Evolutionary conservation across 140 eudicot genomes (phyloP), one percentile per base, ranked within the genome.

Genomic region (Oenanthe javanica): DNA sequence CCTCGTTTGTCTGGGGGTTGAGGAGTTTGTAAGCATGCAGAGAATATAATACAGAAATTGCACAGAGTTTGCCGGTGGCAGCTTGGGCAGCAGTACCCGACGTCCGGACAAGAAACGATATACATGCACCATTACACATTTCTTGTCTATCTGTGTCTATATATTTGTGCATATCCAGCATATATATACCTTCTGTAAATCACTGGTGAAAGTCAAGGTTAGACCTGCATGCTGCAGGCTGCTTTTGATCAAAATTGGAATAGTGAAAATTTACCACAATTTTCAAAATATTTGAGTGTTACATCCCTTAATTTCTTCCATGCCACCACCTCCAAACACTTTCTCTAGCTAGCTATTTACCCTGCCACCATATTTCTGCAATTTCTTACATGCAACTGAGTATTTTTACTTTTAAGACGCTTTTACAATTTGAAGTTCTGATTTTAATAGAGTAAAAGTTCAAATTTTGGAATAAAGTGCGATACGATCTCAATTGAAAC

Each of bases 1-100:
- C n/a, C n/a, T n/a, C 36, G 1, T 31, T 31, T 31, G 36, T 31
- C 36, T 31, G 36, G 36, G 36, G 36, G 36, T 31, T 31, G 36
- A 31, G 36, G 36, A 31, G 36, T 36, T 36, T 59, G 67, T 7
- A 59, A 59, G 31, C 67, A 59, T 59, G 70, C 70, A 61, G 70
- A 61, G 70, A 61, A 61, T 61, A 61, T n/a, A 61, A n/a, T 61
- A n/a, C 38, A 61, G 70, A 61, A 61, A n/a, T 43, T 6, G 70
- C 70, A n/a, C 70, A 61, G 70, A 61, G 38, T 1, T 61, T 61
- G 70, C 70, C 70, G 70, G 70, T 61, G 0, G 38, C 70, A 61
- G 70, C 70, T 61, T 61, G 70, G 70, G 70, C 70, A 61, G 38
- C 70, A 61, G 70, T 23, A 9, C 70, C 70, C 38, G 70, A 61